These are phyloP conservation scores for Candida multigemmis DNA, from an alignment of 805 yeast species.

Conservation along the genomic window DNA sequence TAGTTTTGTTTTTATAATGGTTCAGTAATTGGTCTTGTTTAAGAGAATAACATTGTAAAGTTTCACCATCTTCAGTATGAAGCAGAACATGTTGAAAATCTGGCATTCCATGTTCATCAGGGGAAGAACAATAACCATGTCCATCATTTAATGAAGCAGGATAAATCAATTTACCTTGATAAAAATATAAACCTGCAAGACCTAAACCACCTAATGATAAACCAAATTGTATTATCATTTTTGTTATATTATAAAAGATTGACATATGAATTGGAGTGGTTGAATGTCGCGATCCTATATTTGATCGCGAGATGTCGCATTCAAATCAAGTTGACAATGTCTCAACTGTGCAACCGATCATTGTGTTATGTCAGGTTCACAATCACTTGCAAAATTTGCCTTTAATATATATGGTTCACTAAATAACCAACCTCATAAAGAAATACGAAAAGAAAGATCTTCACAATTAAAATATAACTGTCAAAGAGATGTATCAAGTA, in stretches of 20 bases:
- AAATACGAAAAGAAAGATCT: too few relatives aligned
- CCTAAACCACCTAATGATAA: conserved; percentile 35
- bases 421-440: too few relatives aligned
- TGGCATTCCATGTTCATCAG: conserved; percentile 55
- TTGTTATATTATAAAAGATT: conserved; percentile 11
- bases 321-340: too few relatives aligned
- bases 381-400: conserved; percentile 52
- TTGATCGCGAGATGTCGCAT: too few relatives aligned
- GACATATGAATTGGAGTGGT: too few relatives aligned
- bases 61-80: conserved; percentile 62
- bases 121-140: conserved; percentile 63
- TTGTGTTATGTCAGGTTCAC: too few relatives aligned
- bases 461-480: conserved; percentile 13
- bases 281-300: too few relatives aligned
- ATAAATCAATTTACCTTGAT: conserved; percentile 65
- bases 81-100: conserved; percentile 51
- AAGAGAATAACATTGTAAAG: conserved; percentile 55
- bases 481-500: conserved; percentile 16
- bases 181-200: conserved; percentile 46
- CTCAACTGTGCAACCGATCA: too few relatives aligned
- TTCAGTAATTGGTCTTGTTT: conserved; percentile 34
- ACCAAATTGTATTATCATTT: conserved; percentile 29
- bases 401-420: conserved; percentile 47
- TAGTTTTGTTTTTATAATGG: conserved; percentile 50
- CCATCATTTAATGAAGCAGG: conserved; percentile 79